phyloP scores from a whole-genome alignment of 768 basidiomycete species.

The Pleurotus tuoliensis region DNA sequence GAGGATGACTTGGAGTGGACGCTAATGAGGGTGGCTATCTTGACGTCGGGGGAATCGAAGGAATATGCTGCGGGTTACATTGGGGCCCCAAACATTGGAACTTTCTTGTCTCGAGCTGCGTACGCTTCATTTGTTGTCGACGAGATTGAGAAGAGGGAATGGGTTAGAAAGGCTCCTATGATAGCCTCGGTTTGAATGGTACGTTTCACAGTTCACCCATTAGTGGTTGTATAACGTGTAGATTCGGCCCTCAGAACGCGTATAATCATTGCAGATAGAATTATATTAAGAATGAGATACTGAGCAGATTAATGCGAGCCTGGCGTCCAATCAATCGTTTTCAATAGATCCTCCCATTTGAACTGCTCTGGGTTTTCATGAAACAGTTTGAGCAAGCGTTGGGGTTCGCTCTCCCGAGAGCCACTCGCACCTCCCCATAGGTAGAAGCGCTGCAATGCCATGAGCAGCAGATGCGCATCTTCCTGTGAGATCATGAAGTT shows the following conservation, averaged over 20 bases:
- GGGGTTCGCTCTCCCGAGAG: conserved; percentile 32
- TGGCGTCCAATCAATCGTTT: conserved; percentile 32
- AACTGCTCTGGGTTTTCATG: conserved; percentile 78
- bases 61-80: conserved; percentile 59
- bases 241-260: too few species aligned
- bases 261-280: too few species aligned
- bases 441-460: conserved; percentile 86
- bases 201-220: neutral
- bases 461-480: conserved; percentile 79
- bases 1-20: conserved; percentile 63
- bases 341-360: conserved; percentile 76
- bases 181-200: conserved; percentile 18
- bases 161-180: conserved; percentile 52
- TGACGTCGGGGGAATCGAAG: conserved; percentile 45
- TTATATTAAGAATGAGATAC: neutral
- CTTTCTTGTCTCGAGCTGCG: conserved; percentile 48
- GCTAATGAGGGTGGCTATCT: conserved; percentile 61
- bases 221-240: neutral
- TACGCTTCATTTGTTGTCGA: conserved; percentile 58
- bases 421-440: conserved; percentile 45
- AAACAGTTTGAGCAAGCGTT: conserved; percentile 60
- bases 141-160: conserved; percentile 55
- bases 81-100: conserved; percentile 55
- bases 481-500: conserved; percentile 64
- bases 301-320: neutral